Evolutionary conservation across 1,284 basidiomycete genomes (phyloP), one percentile per base, ranked within the genome.

Genomic region (Apiotrichum domesticum): DNA sequence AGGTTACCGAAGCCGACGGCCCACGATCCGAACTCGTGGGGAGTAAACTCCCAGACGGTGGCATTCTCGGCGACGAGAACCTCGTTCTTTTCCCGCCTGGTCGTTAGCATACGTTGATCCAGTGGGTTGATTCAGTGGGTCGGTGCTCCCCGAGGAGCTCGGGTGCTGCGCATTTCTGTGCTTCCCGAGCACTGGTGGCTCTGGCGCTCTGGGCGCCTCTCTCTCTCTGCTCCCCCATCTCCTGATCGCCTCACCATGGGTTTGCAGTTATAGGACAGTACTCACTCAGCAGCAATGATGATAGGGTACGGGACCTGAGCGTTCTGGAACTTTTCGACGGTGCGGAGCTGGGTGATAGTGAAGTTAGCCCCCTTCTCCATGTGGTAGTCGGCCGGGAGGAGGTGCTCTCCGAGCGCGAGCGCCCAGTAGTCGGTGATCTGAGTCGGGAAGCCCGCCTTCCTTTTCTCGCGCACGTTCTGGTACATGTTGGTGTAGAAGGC

Each of bases 21-120:
- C 78, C 78, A 81, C 0, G 74, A 69, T 9, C 80, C 80, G 53
- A 79, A 80, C 62, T 80, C 79, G 55, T 68, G 76, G 1, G 77
- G 78, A 1, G 71, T 79, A 54, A 78, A 78, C 61, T 81, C 80
- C 68, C 74, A 81, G 9, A 74, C 62, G 9, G 77, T 76, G 2
- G 75, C 75, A 61, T 80, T 80, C 43, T 65, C 64, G 8, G 76
- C 68, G 46, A 79, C 69, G 57, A 78, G 66, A 10, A 74, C 51
- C 29, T 37, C 13, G 37, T 46, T 41, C 11, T 61, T 78, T 71
- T 78, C 77, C n/a, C 79, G 73, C 59, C 70, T 72, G 53, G 4
- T n/a, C 14, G 51, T 52, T 44, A 21, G 21, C 21, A 21, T 21
- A 21, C 21, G 21, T 21, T 21, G 21, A 21, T 21, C 21, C 21